A percentile compares a stretch with the other conserved stretches of the same genome.
Evolutionary conservation across 371 early-diverging fungal genomes (phyloP).

Genomic region (Scutellospora calospora): DNA sequence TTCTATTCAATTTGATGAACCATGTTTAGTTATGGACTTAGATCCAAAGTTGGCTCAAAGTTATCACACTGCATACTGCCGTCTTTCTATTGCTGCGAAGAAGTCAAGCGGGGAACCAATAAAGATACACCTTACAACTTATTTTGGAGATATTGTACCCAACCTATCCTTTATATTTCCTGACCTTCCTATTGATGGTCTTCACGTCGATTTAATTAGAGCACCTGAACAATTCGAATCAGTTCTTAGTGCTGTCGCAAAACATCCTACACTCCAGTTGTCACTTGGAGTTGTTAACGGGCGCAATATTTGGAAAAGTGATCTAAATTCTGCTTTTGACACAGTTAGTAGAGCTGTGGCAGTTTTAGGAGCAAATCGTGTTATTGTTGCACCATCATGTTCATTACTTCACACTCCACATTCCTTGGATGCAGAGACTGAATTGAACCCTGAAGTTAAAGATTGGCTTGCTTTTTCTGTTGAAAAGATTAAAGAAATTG

Average conservation of each 20-base stretch:
- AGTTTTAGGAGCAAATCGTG: constrained; percentile 74
- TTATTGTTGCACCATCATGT: constrained; percentile 89
- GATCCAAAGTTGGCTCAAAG: constrained; percentile 56
- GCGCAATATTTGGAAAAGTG: constrained; percentile 97
- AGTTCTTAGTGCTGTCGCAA: constrained; percentile 61
- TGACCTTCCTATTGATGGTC: constrained; percentile 77
- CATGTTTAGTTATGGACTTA: constrained; percentile 83
- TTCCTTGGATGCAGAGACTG: constrained; percentile 83
- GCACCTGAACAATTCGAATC: constrained; percentile 84
- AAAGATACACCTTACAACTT: constrained; percentile 87
- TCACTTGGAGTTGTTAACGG: constrained; percentile 94
- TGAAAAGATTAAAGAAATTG: constrained; percentile 91
- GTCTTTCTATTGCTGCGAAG: constrained; percentile 64
- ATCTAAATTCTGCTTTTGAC: constrained; percentile 77
- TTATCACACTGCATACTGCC: constrained; percentile 68
- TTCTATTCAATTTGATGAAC: constrained; percentile 96
- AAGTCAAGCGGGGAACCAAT: constrained; percentile 49
- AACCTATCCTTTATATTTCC: constrained; percentile 68
- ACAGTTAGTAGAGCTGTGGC: constrained; percentile 73
- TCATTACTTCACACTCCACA: constrained; percentile 93
- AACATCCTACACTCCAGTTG: constrained; percentile 68
- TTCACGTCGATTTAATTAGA: constrained; percentile 93
- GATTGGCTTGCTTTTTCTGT: constrained; percentile 95
- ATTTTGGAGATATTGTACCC: constrained; percentile 89
- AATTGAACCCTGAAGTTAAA: constrained; percentile 80